Percentiles rank a stretch among this genome's conserved stretches.
Evolutionary conservation across 164 flowering plant species (phyloP).

Genomic region (Sedum album): DNA sequence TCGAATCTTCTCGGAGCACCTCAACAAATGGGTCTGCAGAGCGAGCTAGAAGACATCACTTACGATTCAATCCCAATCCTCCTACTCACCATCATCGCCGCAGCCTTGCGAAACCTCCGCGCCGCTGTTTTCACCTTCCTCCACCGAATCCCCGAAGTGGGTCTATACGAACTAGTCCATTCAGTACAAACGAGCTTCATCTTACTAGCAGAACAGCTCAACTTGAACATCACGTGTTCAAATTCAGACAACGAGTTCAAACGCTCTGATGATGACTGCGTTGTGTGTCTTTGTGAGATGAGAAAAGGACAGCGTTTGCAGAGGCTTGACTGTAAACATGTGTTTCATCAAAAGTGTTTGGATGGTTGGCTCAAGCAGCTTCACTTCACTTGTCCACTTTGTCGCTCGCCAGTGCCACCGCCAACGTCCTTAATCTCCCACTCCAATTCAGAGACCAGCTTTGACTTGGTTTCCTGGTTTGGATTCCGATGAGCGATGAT

Average conservation of each 20-base stretch:
- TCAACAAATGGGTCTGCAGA: too few relatives aligned
- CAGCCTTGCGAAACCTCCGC: constrained; percentile 22
- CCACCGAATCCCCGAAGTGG: constrained; percentile 13
- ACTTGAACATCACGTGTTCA: constrained; percentile 27
- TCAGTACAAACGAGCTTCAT: constrained; percentile 40
- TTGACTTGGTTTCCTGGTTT: constrained; percentile 29
- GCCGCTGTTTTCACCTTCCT: constrained; percentile 13
- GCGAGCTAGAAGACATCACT: constrained; percentile 53
- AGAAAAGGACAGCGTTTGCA: constrained; percentile 52
- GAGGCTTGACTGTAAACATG: constrained; percentile 55
- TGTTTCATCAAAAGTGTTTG: constrained; percentile 61
- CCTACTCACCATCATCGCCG: constrained; percentile 38
- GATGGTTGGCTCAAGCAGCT: constrained; percentile 66
- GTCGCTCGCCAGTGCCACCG: constrained; percentile 39
- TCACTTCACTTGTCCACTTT: constrained; percentile 67
- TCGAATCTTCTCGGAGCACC: too few relatives aligned
- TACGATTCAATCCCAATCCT: constrained; percentile 59
- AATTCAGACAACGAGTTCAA: constrained; percentile 13
- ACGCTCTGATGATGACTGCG: constrained; percentile 26
- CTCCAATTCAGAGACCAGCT: constrained; percentile 13
- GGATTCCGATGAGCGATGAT: constrained; percentile 16
- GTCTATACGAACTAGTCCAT: constrained; percentile 19
- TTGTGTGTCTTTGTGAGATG: constrained; percentile 49
- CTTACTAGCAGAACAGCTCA: constrained; percentile 43
- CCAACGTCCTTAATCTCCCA: constrained; percentile 20